These are phyloP conservation scores for Colletotrichum salicis DNA, from an alignment of 2,329 filamentous ascomycete species.

Conservation along the genomic window DNA sequence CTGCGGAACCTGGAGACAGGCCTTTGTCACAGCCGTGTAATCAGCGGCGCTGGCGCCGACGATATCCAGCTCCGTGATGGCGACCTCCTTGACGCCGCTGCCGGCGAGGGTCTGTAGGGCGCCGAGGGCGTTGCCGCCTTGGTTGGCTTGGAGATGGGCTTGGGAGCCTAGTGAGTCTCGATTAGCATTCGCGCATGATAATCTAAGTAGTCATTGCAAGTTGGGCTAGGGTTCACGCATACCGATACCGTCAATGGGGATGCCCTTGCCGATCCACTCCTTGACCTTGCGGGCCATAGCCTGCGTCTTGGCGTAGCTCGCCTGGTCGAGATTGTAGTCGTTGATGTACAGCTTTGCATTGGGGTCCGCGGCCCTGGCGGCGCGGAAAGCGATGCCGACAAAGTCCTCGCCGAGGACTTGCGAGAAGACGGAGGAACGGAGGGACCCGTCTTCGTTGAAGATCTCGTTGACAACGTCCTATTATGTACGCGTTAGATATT, in stretches of 20 bases:
- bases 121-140: constrained; percentile 55
- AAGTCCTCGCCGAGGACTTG: constrained; percentile 76
- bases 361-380: constrained; percentile 74
- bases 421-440: constrained; percentile 72
- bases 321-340: constrained; percentile 75
- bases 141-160: constrained; percentile 60
- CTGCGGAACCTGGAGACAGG: constrained; percentile 66
- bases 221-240: too few relatives aligned
- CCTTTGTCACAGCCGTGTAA: constrained; percentile 67
- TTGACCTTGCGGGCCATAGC: constrained; percentile 69
- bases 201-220: too few relatives aligned
- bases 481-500: not conserved
- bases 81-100: constrained; percentile 64
- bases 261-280: constrained; percentile 69
- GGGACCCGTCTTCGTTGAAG: constrained; percentile 68
- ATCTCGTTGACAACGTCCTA: constrained; percentile 74
- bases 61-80: constrained; percentile 77
- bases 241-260: constrained; percentile 73
- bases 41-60: constrained; percentile 64
- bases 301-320: constrained; percentile 66
- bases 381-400: constrained; percentile 75
- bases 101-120: constrained; percentile 65
- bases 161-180: constrained; percentile 54
- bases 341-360: constrained; percentile 79
- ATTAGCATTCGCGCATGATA: not conserved